Evolutionary conservation across 768 basidiomycete species (phyloP), one percentile per base, ranked within the genome.

Genomic region (Suillus paluster): DNA sequence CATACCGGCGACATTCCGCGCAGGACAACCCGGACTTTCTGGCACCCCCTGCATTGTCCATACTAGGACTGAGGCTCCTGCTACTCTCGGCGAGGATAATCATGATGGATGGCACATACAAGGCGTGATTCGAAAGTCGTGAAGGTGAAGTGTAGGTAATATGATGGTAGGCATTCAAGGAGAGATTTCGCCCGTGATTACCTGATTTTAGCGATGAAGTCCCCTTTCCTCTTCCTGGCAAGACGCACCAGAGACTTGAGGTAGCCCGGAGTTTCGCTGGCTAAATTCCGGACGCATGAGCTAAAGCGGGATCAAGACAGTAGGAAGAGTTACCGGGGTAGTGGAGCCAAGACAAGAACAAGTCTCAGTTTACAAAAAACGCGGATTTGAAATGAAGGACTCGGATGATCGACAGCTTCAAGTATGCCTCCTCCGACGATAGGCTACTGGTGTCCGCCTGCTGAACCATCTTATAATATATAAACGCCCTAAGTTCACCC

Each of bases 1-100:
- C 71, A 15, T 56, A 82, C 83, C 83, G 75, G 44, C 83, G 77
- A 66, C 84, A 85, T 67, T 85, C 84, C 49, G 83, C 82, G 64
- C 84, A 85, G 19, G 83, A 83, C 27, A 83, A 68, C 1, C 78
- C 80, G 38, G 72, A 66, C 66, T 81, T 83, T 55, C 78, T 54
- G 19, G 30, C 39, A 45, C 45, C 30, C 10, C 54, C 60, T 19
- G 25, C 38, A 46, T 50, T 62, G 27, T 62, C 48, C 39, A 45
- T 50, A 48, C 57, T 58, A 58, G 55, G n/a, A 33, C 49, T 60
- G 46, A 56, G 60, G 44, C 66, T 67, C 39, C 42, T 54, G 27
- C 63, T 66, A 36, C 53, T 61, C 50, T 59, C 63, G 21, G 63
- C 49, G 44, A 57, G 44, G 53, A 62, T n/a, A 44, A 44, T 64